Evolutionary conservation across 23 red algal genomes (phyloP).

Genomic region (Gracilaria gracilis): DNA sequence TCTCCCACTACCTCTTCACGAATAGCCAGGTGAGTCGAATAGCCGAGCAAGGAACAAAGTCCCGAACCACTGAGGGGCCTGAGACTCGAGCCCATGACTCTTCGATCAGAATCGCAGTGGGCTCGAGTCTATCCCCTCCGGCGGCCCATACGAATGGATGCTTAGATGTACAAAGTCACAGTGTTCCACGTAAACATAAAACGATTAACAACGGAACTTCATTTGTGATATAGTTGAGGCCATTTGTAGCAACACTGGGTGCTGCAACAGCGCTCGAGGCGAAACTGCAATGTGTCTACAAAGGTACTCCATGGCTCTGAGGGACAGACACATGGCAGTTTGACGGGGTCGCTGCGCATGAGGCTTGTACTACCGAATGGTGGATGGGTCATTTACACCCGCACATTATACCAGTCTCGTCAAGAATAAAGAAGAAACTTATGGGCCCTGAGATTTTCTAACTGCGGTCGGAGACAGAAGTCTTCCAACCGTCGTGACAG

Average conservation of each 20-base stretch:
- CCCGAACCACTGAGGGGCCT: background rate
- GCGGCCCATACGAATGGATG: background rate
- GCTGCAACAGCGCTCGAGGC: no score
- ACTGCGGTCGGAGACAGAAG: background rate
- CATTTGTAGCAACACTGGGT: no score
- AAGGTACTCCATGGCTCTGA: no score
- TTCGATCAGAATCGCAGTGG: background rate
- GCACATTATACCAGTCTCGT: no score
- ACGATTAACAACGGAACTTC: background rate
- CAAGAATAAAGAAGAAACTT: background rate
- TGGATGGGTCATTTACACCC: no score
- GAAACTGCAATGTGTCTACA: background rate
- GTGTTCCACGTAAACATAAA: background rate
- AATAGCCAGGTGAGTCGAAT: no score
- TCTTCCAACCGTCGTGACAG: constrained; percentile 24
- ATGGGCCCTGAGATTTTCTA: background rate
- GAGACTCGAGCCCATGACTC: background rate
- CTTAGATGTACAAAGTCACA: background rate
- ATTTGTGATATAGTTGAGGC: no score
- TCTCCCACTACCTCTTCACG: no score
- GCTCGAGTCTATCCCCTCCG: background rate
- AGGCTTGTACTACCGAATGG: background rate
- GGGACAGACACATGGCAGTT: background rate
- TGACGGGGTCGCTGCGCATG: background rate
- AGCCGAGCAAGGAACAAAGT: background rate